Evolutionary conservation across 257 asterid species (phyloP), one percentile per base, ranked within the genome.

Genomic region (Anisodus tanguticus): DNA sequence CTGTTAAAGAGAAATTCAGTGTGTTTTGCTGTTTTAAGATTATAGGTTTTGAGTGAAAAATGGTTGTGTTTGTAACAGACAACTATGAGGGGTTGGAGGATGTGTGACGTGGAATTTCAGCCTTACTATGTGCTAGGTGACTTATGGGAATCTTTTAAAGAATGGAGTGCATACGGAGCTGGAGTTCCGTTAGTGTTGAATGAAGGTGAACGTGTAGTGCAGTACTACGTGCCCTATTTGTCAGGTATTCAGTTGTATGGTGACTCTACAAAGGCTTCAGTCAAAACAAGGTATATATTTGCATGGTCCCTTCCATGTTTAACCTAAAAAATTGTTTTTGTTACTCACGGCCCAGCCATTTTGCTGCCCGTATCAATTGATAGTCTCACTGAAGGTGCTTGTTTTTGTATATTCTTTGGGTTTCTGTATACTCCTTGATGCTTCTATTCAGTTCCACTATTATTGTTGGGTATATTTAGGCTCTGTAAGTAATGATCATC

Each of bases 141-240:
- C 90, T 87, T 96, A 51, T 96, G 98, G 97, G 98, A 96, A 81
- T 92, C 98, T 5, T 96, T 92, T 82, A 92, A 91, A 86, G 98
- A 96, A 88, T 94, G 98, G 99, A 96, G 99, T 84, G 99, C 95
- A 5, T 94, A 93, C 88, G 99, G 99, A 85, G 93, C 93, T 81
- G 99, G 98, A 85, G 99, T 96, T 85, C 99, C 98, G 10, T 87
- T 96, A 94, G 83, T 93, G 85, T 85, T 96, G 90, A 88, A 93
- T 82, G 97, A 90, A 54, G 87, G 86, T 58, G 98, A 94, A 81
- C 26, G 91, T 5, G 98, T 91, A 58, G 93, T 92, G 84, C 98
- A 95, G 84, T 95, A 93, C 86, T 96, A 96, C 51, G 99, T 94
- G 43, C 99, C 99, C 1, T 94, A 92, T 86, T 88, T 96, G 86